A percentile compares a stretch with the other conserved stretches of the same genome.
These are phyloP conservation scores for Moesziomyces globuligerus DNA, from an alignment of 1,284 basidiomycete species.

Conservation along the genomic window DNA sequence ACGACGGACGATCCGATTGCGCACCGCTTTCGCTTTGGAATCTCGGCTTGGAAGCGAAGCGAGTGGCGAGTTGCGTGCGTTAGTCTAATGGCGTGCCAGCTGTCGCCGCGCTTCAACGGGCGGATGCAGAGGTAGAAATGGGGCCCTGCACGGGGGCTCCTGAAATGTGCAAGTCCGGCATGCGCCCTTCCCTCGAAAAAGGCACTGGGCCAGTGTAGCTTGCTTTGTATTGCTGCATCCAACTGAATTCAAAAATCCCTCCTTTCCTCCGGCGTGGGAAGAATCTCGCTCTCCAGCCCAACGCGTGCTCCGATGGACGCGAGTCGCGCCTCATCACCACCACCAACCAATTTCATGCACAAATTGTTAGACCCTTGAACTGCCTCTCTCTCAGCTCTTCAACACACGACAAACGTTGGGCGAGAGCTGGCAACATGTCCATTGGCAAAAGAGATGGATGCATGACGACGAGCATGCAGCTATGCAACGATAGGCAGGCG, in stretches of 20 bases:
- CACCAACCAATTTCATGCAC: background rate
- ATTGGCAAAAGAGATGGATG: too few relatives aligned
- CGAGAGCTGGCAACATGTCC: too few relatives aligned
- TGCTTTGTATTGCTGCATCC: background rate
- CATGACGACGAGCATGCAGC: too few relatives aligned
- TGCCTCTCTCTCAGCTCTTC: too few relatives aligned
- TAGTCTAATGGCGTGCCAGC: background rate
- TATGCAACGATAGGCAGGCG: slow-evolving; percentile 15
- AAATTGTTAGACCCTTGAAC: too few relatives aligned
- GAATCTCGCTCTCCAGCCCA: background rate
- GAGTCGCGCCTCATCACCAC: background rate
- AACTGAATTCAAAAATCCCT: background rate
- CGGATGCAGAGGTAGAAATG: background rate
- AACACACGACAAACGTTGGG: too few relatives aligned
- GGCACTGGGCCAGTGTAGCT: background rate
- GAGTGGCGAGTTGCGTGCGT: too few relatives aligned
- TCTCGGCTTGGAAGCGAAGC: too few relatives aligned
- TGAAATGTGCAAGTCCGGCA: background rate
- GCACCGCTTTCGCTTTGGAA: too few relatives aligned
- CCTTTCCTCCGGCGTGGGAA: slow-evolving; percentile 17
- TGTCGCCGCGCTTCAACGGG: background rate
- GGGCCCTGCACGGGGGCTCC: too few relatives aligned
- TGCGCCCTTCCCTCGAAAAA: background rate
- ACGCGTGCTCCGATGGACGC: slow-evolving; percentile 7
- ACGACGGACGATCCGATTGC: too few relatives aligned